phyloP scores from a whole-genome alignment of 495 filamentous ascomycete genomes.

The Pyrenula aspistea region DNA sequence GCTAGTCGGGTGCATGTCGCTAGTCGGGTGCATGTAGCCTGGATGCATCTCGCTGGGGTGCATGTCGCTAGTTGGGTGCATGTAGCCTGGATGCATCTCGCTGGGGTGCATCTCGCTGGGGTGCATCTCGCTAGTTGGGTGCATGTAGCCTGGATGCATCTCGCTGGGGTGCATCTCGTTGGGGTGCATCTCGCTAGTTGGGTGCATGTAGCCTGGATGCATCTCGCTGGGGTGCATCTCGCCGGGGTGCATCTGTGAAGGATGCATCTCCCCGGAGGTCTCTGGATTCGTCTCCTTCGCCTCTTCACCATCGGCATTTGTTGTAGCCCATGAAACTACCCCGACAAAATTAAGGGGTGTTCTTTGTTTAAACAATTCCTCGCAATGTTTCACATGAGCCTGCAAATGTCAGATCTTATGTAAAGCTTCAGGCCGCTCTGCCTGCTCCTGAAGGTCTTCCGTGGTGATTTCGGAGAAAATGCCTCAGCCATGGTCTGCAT shows the following conservation, averaged over 20 bases:
- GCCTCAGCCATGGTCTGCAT: too few relatives aligned
- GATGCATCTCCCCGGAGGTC: background rate
- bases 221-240: too few relatives aligned
- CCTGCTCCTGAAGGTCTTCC: too few relatives aligned
- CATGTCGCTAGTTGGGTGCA: too few relatives aligned
- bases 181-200: too few relatives aligned
- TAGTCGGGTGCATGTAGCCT: slow-evolving; percentile 1
- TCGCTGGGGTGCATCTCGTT: background rate
- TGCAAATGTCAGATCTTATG: background rate
- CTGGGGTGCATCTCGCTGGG: background rate
- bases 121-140: background rate
- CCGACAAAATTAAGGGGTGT: too few relatives aligned
- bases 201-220: background rate
- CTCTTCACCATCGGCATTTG: background rate
- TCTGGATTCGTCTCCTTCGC: background rate
- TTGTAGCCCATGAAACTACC: too few relatives aligned
- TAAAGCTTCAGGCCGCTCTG: too few relatives aligned
- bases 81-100: background rate
- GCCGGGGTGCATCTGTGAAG: background rate
- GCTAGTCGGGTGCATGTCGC: background rate
- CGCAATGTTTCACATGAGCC: background rate
- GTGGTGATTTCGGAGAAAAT: too few relatives aligned
- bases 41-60: too few relatives aligned
- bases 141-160: background rate
- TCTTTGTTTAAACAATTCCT: background rate